A percentile compares a stretch with the other conserved stretches of the same genome.
Evolutionary conservation across 805 yeast species (phyloP).

Genomic region (Saccharomycodes ludwigii): DNA sequence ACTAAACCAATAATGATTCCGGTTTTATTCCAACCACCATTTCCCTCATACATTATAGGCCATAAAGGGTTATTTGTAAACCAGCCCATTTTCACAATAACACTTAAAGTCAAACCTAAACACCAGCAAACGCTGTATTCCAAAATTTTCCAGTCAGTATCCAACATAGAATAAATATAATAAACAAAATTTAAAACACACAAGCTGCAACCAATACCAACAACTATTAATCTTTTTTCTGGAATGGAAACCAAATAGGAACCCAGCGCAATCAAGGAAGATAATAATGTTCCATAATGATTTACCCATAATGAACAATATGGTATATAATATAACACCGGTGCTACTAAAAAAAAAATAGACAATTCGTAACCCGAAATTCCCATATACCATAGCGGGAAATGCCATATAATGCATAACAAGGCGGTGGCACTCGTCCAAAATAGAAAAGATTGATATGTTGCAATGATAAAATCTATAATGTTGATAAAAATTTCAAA

Average conservation of each 20-base stretch:
- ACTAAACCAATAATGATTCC: conserved; percentile 52
- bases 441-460: conserved; percentile 61
- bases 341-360: conserved; percentile 43
- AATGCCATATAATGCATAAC: conserved; percentile 86
- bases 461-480: conserved; percentile 26
- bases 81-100: conserved; percentile 60
- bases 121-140: conserved; percentile 17
- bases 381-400: conserved; percentile 98
- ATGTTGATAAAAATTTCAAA: conserved; percentile 7
- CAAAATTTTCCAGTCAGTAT: conserved; percentile 16
- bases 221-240: conserved; percentile 49
- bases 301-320: conserved; percentile 18
- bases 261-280: conserved; percentile 53
- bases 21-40: conserved; percentile 74
- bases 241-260: conserved; percentile 63
- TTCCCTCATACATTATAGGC: conserved; percentile 80
- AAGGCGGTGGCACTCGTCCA: conserved; percentile 80
- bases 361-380: conserved; percentile 86
- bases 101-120: conserved; percentile 62
- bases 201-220: conserved; percentile 56
- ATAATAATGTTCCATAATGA: conserved; percentile 26
- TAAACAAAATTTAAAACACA: conserved; percentile 46
- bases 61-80: conserved; percentile 89
- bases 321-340: conserved; percentile 40
- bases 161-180: conserved; percentile 31